phyloP scores from a whole-genome alignment of 371 early-diverging fungal species.

The Dinochytrium kinnereticum region DNA sequence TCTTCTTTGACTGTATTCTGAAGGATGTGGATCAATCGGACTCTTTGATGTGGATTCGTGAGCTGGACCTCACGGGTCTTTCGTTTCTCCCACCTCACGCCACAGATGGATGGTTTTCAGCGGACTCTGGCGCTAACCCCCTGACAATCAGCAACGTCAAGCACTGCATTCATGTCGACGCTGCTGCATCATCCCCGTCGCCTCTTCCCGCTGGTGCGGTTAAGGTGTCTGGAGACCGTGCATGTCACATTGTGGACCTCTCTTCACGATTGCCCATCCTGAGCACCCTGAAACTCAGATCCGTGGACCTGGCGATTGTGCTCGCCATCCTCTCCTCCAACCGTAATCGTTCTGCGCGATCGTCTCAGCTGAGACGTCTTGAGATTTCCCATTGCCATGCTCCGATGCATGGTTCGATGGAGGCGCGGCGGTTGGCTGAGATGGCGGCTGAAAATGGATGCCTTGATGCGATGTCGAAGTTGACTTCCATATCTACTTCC shows the following conservation, averaged over 20 bases:
- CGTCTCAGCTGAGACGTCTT: neutral
- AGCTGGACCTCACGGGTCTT: constrained; percentile 9
- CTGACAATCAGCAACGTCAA: neutral
- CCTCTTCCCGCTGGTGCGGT: neutral
- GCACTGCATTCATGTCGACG: neutral
- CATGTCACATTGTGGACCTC: neutral
- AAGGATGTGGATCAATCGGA: neutral
- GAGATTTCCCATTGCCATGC: constrained; percentile 1
- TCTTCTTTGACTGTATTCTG: neutral
- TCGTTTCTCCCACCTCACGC: neutral
- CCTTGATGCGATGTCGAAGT: neutral
- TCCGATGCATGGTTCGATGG: neutral
- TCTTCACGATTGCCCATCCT: neutral
- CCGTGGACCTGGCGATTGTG: neutral
- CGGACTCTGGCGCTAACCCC: neutral
- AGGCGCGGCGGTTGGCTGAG: neutral
- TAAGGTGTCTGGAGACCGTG: neutral
- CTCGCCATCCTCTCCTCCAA: neutral
- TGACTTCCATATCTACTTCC: neutral
- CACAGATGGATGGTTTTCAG: neutral
- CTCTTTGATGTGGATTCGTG: neutral
- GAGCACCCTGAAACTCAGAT: constrained; percentile 7
- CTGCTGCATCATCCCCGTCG: neutral
- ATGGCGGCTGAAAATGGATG: neutral
- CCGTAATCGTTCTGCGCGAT: neutral